phyloP scores from a whole-genome alignment of 2,329 filamentous ascomycete genomes.

The Claviceps sp. region DNA sequence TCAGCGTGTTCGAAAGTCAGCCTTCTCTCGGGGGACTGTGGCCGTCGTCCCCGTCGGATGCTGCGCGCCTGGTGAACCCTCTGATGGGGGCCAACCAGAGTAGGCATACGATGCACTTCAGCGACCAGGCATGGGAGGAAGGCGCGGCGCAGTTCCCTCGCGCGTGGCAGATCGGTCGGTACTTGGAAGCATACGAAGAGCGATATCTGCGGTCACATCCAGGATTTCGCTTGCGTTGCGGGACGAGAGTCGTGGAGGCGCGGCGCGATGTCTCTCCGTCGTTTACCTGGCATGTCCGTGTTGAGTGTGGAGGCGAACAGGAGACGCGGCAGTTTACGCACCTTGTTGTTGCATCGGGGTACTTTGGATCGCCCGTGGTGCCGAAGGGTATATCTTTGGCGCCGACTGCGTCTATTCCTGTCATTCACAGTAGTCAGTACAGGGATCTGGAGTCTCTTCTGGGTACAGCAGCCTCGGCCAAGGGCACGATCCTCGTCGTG shows the following conservation, averaged over 20 bases:
- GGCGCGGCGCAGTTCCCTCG: constrained; percentile 52
- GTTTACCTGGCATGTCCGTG: constrained; percentile 28
- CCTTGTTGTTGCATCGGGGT: constrained; percentile 61
- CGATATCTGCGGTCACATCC: constrained; percentile 36
- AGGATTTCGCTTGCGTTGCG: constrained; percentile 33
- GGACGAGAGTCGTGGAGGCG: constrained; percentile 31
- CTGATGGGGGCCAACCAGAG: constrained; percentile 64
- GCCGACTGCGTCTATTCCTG: constrained; percentile 25
- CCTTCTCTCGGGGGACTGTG: constrained; percentile 64
- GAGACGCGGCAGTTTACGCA: constrained; percentile 50
- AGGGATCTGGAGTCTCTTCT: constrained; percentile 39
- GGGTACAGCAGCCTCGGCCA: constrained; percentile 19
- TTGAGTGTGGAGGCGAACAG: constrained; percentile 21
- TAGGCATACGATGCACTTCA: constrained; percentile 59
- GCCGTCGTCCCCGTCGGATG: constrained; percentile 41
- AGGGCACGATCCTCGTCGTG: constrained; percentile 56
- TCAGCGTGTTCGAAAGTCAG: constrained; percentile 58
- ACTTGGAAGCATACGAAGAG: constrained; percentile 51
- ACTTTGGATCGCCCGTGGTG: constrained; percentile 51
- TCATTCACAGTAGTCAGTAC: constrained; percentile 58
- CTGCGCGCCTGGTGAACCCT: constrained; percentile 44
- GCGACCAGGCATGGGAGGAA: constrained; percentile 58
- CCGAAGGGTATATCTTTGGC: constrained; percentile 28
- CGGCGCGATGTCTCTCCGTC: constrained; percentile 16
- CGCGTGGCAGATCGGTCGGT: constrained; percentile 64